A percentile compares a stretch with the other conserved stretches of the same genome.
Conservation (phyloP, 495 filamentous ascomycete species). For the Penicillium soppii region DNA sequence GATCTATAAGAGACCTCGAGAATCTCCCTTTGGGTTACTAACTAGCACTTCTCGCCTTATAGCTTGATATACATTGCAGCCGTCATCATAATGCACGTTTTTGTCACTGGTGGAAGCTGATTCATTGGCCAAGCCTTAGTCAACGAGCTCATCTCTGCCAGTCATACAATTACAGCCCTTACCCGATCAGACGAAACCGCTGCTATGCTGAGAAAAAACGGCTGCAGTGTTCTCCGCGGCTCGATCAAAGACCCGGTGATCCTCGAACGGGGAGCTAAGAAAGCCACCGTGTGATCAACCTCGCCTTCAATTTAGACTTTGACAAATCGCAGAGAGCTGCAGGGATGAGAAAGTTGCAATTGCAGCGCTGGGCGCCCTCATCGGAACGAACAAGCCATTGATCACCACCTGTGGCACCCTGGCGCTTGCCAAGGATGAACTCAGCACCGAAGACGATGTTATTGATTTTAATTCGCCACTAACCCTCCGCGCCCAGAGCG, state of each 20-base stretch:
- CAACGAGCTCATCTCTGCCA: slow-evolving; percentile 36
- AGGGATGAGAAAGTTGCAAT: slow-evolving; percentile 36
- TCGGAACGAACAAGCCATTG: slow-evolving; percentile 34
- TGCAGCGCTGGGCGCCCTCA: slow-evolving; percentile 35
- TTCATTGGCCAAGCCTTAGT: slow-evolving; percentile 45
- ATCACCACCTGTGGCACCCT: slow-evolving; percentile 45
- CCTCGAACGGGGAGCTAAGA: slow-evolving; percentile 32
- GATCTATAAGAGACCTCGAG: neutral
- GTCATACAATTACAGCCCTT: slow-evolving; percentile 44
- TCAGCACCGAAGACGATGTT: slow-evolving; percentile 33
- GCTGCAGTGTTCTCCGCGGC: slow-evolving; percentile 35
- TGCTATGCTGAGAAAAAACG: slow-evolving; percentile 23
- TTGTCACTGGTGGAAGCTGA: slow-evolving; percentile 50
- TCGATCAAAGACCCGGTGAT: slow-evolving; percentile 34
- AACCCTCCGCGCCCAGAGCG: slow-evolving; percentile 27
- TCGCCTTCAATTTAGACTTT: slow-evolving; percentile 47
- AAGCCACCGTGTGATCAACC: slow-evolving; percentile 43
- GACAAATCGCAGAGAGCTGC: slow-evolving; percentile 29
- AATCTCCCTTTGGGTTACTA: neutral
- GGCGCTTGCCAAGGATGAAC: slow-evolving; percentile 25
- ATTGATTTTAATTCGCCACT: slow-evolving; percentile 12
- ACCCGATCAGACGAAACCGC: slow-evolving; percentile 37
- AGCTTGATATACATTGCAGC: neutral
- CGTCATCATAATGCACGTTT: slow-evolving; percentile 27
- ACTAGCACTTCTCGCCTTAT: neutral